A percentile compares a stretch with the other conserved stretches of the same genome.
Conservation (phyloP, 306 rosid species). For the Vicia sativa region DNA sequence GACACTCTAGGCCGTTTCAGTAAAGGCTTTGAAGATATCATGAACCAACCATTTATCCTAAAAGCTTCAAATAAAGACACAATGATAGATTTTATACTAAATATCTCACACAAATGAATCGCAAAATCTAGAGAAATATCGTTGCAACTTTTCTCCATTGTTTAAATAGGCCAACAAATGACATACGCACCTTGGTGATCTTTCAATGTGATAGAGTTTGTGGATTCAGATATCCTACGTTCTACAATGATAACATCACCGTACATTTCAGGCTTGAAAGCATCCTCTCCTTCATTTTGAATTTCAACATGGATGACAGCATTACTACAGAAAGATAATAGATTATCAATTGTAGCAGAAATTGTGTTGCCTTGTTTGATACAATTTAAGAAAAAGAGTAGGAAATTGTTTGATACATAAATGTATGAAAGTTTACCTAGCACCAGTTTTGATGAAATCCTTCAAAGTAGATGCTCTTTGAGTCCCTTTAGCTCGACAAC, state of each 20-base stretch:
- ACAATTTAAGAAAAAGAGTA: neutral
- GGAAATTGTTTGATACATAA: too few relatives aligned
- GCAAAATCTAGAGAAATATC: slow-evolving; percentile 3
- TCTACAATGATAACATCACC: slow-evolving; percentile 72
- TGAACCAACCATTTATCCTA: neutral
- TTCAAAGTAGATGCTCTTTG: slow-evolving; percentile 78
- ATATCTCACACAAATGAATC: slow-evolving; percentile 6
- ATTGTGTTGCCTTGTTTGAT: neutral
- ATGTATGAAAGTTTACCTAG: slow-evolving; percentile 53
- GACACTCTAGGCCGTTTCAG: neutral
- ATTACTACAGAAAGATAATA: slow-evolving; percentile 53
- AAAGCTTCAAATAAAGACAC: slow-evolving; percentile 15
- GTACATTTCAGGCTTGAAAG: slow-evolving; percentile 76
- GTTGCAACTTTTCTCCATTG: slow-evolving; percentile 3
- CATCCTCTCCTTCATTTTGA: slow-evolving; percentile 85
- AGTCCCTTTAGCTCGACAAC: slow-evolving; percentile 90
- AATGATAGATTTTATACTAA: neutral
- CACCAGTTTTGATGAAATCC: slow-evolving; percentile 83
- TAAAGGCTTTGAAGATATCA: neutral
- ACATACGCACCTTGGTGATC: slow-evolving; percentile 65
- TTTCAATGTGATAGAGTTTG: slow-evolving; percentile 62
- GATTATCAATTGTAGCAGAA: slow-evolving; percentile 1
- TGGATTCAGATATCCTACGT: slow-evolving; percentile 70
- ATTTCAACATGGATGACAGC: slow-evolving; percentile 78
- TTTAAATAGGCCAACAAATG: slow-evolving; percentile 1